Percentiles rank a stretch among this genome's conserved stretches.
Evolutionary conservation across 2,329 filamentous ascomycete genomes (phyloP).

Genomic region (Mollisia scopiformis): DNA sequence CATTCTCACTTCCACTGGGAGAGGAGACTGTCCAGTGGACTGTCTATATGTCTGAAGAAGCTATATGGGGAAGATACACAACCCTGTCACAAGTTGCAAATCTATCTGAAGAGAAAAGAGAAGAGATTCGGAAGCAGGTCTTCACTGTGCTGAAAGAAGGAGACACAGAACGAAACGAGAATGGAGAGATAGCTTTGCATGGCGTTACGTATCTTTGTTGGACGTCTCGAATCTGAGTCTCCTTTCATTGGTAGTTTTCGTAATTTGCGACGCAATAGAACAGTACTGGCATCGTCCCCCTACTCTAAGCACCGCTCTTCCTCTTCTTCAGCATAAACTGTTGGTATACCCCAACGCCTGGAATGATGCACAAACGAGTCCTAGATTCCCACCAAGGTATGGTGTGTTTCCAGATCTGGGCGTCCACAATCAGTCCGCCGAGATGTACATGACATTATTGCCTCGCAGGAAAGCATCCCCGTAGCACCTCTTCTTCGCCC

Average conservation of each 20-base stretch:
- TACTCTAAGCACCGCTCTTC: neutral
- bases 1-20: conserved; percentile 64
- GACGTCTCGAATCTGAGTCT: conserved; percentile 51
- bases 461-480: conserved; percentile 95
- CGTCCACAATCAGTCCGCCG: conserved; percentile 29
- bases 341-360: conserved; percentile 9
- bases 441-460: conserved; percentile 70
- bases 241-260: neutral
- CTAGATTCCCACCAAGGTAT: conserved; percentile 16
- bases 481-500: conserved; percentile 79
- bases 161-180: conserved; percentile 60
- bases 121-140: conserved; percentile 51
- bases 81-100: conserved; percentile 72
- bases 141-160: conserved; percentile 55
- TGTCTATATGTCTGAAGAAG: conserved; percentile 59
- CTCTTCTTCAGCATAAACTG: neutral
- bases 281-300: neutral
- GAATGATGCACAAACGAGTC: conserved; percentile 6
- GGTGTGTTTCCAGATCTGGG: neutral
- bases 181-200: conserved; percentile 66
- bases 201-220: conserved; percentile 66
- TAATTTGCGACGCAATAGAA: neutral
- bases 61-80: conserved; percentile 64
- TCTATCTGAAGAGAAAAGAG: conserved; percentile 51
- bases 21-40: conserved; percentile 60